Percentiles rank a stretch among this genome's conserved stretches.
phyloP scores from a whole-genome alignment of 140 eudicot genomes.

The Erigeron philadelphicus region DNA sequence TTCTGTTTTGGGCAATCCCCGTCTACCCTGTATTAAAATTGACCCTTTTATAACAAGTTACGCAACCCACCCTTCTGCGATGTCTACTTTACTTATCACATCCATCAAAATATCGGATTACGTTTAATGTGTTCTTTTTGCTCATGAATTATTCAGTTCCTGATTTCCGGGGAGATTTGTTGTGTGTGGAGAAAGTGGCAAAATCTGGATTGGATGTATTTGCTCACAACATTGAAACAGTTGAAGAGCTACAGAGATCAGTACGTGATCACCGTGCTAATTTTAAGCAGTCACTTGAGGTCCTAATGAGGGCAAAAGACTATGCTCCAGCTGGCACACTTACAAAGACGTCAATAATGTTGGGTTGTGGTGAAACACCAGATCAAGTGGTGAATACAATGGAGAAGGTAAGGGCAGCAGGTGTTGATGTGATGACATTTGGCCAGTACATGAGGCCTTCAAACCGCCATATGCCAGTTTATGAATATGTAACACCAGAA shows the following conservation, averaged over 20 bases:
- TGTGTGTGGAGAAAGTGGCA: constrained; percentile 83
- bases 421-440: constrained; percentile 91
- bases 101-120: neutral
- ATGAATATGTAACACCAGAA: constrained; percentile 85
- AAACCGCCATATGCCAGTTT: constrained; percentile 96
- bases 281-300: constrained; percentile 84
- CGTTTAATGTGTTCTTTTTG: neutral
- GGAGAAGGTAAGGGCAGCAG: constrained; percentile 91
- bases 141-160: constrained; percentile 49
- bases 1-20: too few species aligned
- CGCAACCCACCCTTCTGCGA: too few species aligned
- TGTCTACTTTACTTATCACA: neutral
- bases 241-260: constrained; percentile 82
- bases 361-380: constrained; percentile 98
- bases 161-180: constrained; percentile 78
- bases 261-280: constrained; percentile 96
- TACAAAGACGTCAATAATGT: constrained; percentile 88
- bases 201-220: constrained; percentile 88
- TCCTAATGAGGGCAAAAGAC: constrained; percentile 75
- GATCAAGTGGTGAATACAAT: constrained; percentile 80
- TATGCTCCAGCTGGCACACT: constrained; percentile 89
- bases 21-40: too few species aligned
- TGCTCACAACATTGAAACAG: constrained; percentile 95
- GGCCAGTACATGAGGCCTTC: constrained; percentile 99
- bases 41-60: neutral